Conservation (phyloP, 2,329 filamentous ascomycete species). For the Microascus cirrosus region DNA sequence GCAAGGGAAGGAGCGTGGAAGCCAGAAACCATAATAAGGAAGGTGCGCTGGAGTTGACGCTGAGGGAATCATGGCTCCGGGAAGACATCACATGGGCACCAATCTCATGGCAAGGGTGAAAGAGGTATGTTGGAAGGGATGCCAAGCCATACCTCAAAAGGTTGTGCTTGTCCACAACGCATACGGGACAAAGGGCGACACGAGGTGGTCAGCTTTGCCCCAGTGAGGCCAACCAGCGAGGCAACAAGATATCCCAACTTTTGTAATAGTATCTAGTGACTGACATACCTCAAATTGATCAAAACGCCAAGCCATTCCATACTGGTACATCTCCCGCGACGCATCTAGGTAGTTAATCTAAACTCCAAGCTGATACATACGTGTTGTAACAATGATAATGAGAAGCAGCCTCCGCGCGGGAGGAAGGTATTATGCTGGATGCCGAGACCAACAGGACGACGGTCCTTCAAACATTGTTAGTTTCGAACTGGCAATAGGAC, state of each 20-base stretch:
- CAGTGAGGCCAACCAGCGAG: neutral
- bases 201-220: neutral
- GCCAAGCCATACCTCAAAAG: neutral
- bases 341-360: neutral
- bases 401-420: neutral
- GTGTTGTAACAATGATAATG: neutral
- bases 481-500: neutral
- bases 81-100: neutral
- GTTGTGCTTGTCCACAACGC: neutral
- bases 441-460: neutral
- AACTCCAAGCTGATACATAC: neutral
- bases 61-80: neutral
- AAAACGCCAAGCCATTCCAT: neutral
- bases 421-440: neutral
- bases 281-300: neutral
- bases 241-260: neutral
- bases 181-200: neutral
- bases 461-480: neutral
- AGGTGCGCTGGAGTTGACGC: neutral
- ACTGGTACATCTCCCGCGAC: neutral
- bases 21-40: neutral
- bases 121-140: neutral
- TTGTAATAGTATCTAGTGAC: neutral
- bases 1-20: neutral
- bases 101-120: neutral